Percentiles rank a stretch among this genome's conserved stretches.
Conservation (phyloP, 1,284 basidiomycete species). For the Chondrostereum purpureum region DNA sequence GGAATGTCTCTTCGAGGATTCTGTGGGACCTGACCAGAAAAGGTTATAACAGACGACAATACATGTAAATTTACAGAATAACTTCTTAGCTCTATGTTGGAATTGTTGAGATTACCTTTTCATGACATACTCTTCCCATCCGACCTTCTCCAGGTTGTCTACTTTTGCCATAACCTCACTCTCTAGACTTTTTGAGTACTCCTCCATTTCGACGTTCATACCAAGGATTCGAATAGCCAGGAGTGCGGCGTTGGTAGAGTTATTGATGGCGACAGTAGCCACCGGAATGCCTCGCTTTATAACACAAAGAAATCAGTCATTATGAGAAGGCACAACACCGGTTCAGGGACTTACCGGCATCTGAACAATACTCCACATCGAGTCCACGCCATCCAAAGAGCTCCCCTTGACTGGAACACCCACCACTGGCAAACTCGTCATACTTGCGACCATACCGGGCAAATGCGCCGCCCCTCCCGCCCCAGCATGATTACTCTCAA, state of each 20-base stretch:
- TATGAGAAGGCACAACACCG: too few relatives aligned
- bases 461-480: conserved; percentile 97
- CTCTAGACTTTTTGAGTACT: conserved; percentile 73
- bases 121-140: conserved; percentile 78
- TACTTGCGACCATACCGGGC: conserved; percentile 96
- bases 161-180: conserved; percentile 84
- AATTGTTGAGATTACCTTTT: conserved; percentile 24
- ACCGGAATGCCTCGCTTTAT: conserved; percentile 88
- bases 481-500: conserved; percentile 84
- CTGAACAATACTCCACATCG: conserved; percentile 94
- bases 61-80: too few relatives aligned
- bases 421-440: conserved; percentile 90
- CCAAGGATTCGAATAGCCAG: conserved; percentile 88
- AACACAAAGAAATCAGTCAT: too few relatives aligned
- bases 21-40: too few relatives aligned
- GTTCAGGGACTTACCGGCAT: conserved; percentile 85
- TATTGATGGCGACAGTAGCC: conserved; percentile 97
- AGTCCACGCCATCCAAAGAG: conserved; percentile 92
- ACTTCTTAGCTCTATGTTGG: too few relatives aligned
- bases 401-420: conserved; percentile 97
- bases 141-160: conserved; percentile 67
- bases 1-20: too few relatives aligned
- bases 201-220: conserved; percentile 71
- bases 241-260: conserved; percentile 89
- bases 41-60: too few relatives aligned